Percentiles rank a stretch among this genome's conserved stretches.
Evolutionary conservation across 169 alveolate genomes (phyloP).

Genomic region (Plasmodium coatneyi): DNA sequence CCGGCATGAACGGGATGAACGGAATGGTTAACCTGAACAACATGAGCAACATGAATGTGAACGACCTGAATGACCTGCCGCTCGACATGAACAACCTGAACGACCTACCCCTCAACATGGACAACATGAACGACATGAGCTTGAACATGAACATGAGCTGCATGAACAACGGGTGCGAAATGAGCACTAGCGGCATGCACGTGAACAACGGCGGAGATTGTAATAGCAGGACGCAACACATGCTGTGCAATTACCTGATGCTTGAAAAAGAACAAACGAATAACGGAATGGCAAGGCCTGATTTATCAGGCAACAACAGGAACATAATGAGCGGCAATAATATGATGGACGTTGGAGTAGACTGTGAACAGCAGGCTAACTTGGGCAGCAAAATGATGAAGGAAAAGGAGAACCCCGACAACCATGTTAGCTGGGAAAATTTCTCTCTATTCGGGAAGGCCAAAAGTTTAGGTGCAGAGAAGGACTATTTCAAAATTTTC

Average conservation of each 20-base stretch:
- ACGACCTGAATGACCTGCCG: neutral
- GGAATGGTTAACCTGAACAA: neutral
- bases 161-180: neutral
- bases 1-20: no score
- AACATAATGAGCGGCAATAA: neutral
- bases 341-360: slow-evolving; percentile 8
- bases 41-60: neutral
- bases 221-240: neutral
- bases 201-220: neutral
- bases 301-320: neutral
- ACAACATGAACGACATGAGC: neutral
- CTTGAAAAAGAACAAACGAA: neutral
- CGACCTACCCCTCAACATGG: neutral
- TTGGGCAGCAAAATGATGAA: neutral
- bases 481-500: slow-evolving; percentile 61
- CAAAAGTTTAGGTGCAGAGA: slow-evolving; percentile 12
- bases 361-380: neutral
- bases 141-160: neutral
- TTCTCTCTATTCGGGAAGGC: slow-evolving; percentile 31
- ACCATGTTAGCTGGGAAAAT: slow-evolving; percentile 36
- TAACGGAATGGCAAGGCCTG: neutral
- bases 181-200: neutral
- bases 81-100: neutral
- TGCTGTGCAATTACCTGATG: neutral
- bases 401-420: slow-evolving; percentile 1